Percentiles rank a stretch among this genome's conserved stretches.
These are phyloP conservation scores for Umbilicaria muhlenbergii DNA, from an alignment of 495 filamentous ascomycete genomes.

Conservation along the genomic window DNA sequence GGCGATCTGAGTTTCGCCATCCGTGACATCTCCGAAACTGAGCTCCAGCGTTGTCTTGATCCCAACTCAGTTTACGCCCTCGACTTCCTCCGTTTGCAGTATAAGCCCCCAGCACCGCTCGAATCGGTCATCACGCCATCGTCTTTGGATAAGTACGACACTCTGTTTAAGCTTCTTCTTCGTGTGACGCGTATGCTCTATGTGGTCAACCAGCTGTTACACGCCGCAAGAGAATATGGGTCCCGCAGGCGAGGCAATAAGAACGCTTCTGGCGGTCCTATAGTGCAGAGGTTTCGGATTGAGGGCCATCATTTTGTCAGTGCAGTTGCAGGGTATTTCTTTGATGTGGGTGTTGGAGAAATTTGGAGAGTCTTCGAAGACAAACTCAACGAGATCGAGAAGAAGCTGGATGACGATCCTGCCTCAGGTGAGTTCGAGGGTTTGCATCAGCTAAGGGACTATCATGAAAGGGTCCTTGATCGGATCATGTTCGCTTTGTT, in stretches of 20 bases:
- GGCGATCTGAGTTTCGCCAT: conserved; percentile 77
- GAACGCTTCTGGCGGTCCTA: conserved; percentile 5
- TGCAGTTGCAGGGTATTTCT: conserved; percentile 54
- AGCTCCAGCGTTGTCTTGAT: conserved; percentile 66
- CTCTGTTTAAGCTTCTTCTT: conserved; percentile 63
- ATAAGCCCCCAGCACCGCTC: conserved; percentile 60
- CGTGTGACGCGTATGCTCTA: conserved; percentile 67
- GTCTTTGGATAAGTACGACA: conserved; percentile 64
- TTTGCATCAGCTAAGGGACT: conserved; percentile 47
- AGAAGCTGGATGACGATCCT: conserved; percentile 31
- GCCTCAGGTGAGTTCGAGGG: conserved; percentile 35
- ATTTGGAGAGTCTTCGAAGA: conserved; percentile 56
- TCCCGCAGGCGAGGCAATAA: conserved; percentile 5
- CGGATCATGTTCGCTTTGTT: conserved; percentile 60
- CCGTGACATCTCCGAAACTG: conserved; percentile 58
- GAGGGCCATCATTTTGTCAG: conserved; percentile 68
- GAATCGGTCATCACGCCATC: conserved; percentile 52
- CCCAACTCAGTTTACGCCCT: conserved; percentile 67
- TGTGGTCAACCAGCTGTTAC: conserved; percentile 54
- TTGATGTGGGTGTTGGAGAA: conserved; percentile 54
- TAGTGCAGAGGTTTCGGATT: conserved; percentile 46
- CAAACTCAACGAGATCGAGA: conserved; percentile 48
- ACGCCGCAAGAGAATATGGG: conserved; percentile 17
- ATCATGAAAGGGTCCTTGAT: conserved; percentile 66
- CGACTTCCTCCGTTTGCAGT: conserved; percentile 80